Evolutionary conservation across 2,329 filamentous ascomycete genomes (phyloP), one percentile per base, ranked within the genome.

Genomic region (Lasiodiplodia citricola): DNA sequence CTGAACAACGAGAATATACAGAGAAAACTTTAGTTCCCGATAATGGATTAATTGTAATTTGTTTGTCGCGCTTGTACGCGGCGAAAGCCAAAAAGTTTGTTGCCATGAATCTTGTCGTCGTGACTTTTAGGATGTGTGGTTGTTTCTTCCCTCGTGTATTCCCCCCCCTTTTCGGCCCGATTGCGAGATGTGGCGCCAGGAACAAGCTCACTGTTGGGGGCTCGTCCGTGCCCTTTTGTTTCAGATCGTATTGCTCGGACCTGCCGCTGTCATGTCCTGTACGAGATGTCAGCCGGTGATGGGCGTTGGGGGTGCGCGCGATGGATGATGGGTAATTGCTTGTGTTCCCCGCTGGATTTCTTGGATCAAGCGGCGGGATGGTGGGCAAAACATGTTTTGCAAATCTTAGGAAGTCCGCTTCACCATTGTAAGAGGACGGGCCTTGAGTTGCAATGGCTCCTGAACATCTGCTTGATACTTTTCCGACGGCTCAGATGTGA

Each of bases 1-100:
- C 31, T 23, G 31, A 35, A 13, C 16, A 16, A 50, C 57, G 28
- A 16, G 38, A 41, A 23, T 44, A n/a, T 28, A 50, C 58, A 16
- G 8, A 21, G 7, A 31, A 25, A 11, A 31, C 38, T 63, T 63
- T 14, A 35, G 47, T 63, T 63, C 58, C 37, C 18, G 21, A 63
- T 63, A 51, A 63, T 63, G 41, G 58, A 44, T 63, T 63, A 63
- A 51, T 63, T 50, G 25, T 63, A 51, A 63, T 63, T 51, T 35
- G 50, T 47, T n/a, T 28, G 25, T 14, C n/a, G 47, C 23, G 2
- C 5, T 31, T 4, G 11, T 13, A 41, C n/a, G 28, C 28, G 23
- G 23, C 28, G 10, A 47, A 13, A 38, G 37, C 41, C 41, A 18
- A 47, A 47, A 31, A 31, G 25, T 14, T 16, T n/a, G 16, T 31